Evolutionary conservation across 2,329 filamentous ascomycete genomes (phyloP).

Genomic region (Didymella glomerata): DNA sequence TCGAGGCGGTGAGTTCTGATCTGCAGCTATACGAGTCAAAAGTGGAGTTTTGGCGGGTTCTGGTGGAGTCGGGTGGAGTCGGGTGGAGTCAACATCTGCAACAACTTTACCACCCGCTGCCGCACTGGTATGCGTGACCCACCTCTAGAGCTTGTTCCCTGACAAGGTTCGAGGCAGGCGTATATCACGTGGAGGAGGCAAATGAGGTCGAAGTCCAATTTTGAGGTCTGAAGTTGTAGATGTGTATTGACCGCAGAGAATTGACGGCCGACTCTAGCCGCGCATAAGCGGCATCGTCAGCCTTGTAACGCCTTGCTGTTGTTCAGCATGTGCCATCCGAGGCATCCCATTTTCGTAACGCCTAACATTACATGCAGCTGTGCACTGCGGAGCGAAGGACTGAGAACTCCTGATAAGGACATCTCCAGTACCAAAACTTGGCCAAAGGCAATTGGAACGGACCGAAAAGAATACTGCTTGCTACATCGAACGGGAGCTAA

Average conservation of each 20-base stretch:
- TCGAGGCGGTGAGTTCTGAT: slow-evolving; percentile 20
- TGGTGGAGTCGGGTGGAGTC: slow-evolving; percentile 15
- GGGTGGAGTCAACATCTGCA: slow-evolving; percentile 19
- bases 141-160: slow-evolving; percentile 13
- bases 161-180: neutral
- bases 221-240: slow-evolving; percentile 1
- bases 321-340: slow-evolving; percentile 18
- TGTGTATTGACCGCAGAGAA: neutral
- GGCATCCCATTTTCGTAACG: slow-evolving; percentile 15
- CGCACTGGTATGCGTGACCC: slow-evolving; percentile 19
- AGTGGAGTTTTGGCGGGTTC: slow-evolving; percentile 5
- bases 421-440: slow-evolving; percentile 5
- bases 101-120: slow-evolving; percentile 22
- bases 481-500: slow-evolving; percentile 20
- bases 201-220: neutral
- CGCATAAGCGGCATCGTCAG: slow-evolving; percentile 6
- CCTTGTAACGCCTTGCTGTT: slow-evolving; percentile 24
- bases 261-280: slow-evolving; percentile 8
- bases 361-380: slow-evolving; percentile 26
- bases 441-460: slow-evolving; percentile 3
- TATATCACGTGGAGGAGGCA: slow-evolving; percentile 6
- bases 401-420: slow-evolving; percentile 1
- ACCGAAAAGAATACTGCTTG: slow-evolving; percentile 8
- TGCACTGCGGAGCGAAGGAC: slow-evolving; percentile 8
- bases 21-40: slow-evolving; percentile 16